Evolutionary conservation across 2,329 filamentous ascomycete species (phyloP).

Genomic region (Botrytis galanthina): DNA sequence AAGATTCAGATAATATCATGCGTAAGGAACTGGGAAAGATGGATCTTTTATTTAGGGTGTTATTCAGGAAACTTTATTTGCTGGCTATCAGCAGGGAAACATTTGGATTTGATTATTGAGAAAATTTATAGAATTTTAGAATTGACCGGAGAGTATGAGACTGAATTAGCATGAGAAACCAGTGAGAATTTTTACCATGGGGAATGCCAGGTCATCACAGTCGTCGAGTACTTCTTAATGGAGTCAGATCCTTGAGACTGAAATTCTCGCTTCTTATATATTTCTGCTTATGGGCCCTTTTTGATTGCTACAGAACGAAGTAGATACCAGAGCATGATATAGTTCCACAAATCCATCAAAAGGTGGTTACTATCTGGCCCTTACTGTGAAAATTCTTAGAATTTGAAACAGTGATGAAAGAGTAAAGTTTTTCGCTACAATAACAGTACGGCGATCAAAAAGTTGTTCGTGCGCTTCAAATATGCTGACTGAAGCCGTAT

Average conservation of each 20-base stretch:
- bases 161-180: neutral
- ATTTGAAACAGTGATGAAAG: neutral
- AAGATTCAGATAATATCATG: no score
- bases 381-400: neutral
- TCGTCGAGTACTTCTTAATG: neutral
- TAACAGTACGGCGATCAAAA: neutral
- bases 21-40: neutral
- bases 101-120: neutral
- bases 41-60: neutral
- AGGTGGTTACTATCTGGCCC: neutral
- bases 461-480: neutral
- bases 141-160: neutral
- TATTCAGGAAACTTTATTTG: neutral
- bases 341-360: neutral
- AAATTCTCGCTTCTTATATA: neutral
- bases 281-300: rapidly evolving
- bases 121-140: neutral
- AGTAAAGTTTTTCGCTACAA: neutral
- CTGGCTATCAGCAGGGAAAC: neutral
- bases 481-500: neutral
- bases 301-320: neutral
- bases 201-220: neutral
- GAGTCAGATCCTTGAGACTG: neutral
- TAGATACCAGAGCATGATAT: neutral
- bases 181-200: neutral